Evolutionary conservation across 2,329 filamentous ascomycete genomes (phyloP), one percentile per base, ranked within the genome.

Genomic region (Chaetomiaceae sp.): DNA sequence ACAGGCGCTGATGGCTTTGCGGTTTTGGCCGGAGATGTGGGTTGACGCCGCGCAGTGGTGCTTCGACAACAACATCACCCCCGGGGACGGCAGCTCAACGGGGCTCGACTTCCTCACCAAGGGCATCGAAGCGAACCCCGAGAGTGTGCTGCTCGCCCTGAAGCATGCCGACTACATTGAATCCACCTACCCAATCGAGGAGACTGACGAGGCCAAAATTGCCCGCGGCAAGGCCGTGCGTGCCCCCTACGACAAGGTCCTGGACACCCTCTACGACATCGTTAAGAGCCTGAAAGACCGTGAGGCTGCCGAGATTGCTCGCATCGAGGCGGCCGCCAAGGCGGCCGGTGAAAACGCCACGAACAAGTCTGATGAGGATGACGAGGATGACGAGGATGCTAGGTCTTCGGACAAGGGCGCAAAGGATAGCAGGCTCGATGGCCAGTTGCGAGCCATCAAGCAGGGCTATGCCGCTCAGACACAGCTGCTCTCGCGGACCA

Each of bases 21-120:
- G 91, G 47, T 99, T 97, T 71, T 94, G 92, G 82, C 91, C 94
- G 4, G 89, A 95, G 67, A 85, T 96, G 62, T 99, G 94, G 94
- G 91, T 91, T 46, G 91, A 96, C 56, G 92, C 91, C 9, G 89
- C 91, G 1, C 88, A 95, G 60, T 97, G 92, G 83, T 96, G 89
- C 69, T 91, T 91, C 64, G 81, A 87, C 51, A 91, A 94, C 63
- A 82, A 82, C 40, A 73, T 91, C 61, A 66, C 71, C 9, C 74
- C 71, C 19, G 75, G 83, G 40, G 85, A 90, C 33, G 79, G 80
- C 42, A 75, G 78, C 55, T 74, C 78, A 6, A 65, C 72, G 55
- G 91, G 90, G 11, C 82, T 87, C 22, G 83, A 89, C 9, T 89
- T 97, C 63, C 75, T 99, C 22, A 78, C 83, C 20, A 84, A 94